Percentiles rank a stretch among this genome's conserved stretches.
Conservation (phyloP, 2,329 filamentous ascomycete genomes). For the Bertia moriformis region DNA sequence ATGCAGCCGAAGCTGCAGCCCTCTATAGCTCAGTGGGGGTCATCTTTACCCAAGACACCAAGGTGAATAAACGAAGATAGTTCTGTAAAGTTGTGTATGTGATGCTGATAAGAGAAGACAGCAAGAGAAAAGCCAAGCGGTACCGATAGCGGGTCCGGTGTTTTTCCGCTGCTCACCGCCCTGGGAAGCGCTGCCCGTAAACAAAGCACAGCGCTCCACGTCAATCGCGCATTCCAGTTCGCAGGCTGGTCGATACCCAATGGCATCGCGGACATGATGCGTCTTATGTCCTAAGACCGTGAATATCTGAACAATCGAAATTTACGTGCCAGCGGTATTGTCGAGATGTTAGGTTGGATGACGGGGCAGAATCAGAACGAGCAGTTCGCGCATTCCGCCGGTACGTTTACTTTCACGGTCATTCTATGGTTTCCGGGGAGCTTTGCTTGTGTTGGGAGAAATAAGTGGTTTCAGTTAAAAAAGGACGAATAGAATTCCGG, state of each 20-base stretch:
- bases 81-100: no score
- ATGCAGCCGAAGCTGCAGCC: constrained; percentile 25
- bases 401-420: constrained; percentile 7
- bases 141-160: constrained; percentile 4
- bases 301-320: background rate
- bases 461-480: no score
- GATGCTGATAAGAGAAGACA: no score
- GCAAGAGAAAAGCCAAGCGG: constrained; percentile 1
- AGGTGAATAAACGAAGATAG: no score
- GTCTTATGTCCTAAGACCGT: background rate
- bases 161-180: constrained; percentile 9
- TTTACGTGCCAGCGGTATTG: background rate
- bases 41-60: constrained; percentile 10
- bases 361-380: constrained; percentile 11
- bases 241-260: constrained; percentile 4
- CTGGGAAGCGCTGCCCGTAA: constrained; percentile 10
- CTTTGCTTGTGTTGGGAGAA: no score
- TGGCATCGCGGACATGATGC: background rate
- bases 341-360: constrained; percentile 17
- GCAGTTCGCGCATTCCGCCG: constrained; percentile 11
- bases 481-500: no score
- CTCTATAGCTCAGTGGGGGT: constrained; percentile 14
- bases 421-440: background rate
- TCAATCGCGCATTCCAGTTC: constrained; percentile 7
- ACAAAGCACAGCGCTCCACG: constrained; percentile 16